Base-by-base conservation (phyloP, 805 yeast genomes). In the Metschnikowia continentalis region DNA sequence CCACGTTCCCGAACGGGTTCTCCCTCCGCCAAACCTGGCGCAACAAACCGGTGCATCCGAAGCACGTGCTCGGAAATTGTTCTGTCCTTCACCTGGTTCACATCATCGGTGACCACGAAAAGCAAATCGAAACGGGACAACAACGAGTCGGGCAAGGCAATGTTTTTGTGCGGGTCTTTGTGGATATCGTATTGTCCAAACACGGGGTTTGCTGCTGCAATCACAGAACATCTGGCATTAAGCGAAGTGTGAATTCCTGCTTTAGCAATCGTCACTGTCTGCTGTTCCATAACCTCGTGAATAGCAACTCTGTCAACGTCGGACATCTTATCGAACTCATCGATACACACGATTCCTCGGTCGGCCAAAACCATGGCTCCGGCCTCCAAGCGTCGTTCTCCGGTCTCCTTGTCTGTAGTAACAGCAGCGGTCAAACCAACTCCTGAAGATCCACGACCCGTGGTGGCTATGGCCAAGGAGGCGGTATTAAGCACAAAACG, bases 311-410 rank as follows among this genome's bases (percentile, higher is more conserved):
- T 81, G 73, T 94, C 99, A 26, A 84, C 82, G 68, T 94, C 99
- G 55, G 88, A 85, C 99, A 94, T 94, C 71, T 94, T 94, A 73
- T 92, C 99, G 65, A 94, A 94, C 76, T 94, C 99, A 77, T 94
- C 99, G 62, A 94, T 95, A 80, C 99, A 94, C 39, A 94, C 97
- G 51, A 94, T 80, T 56, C 99, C 99, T 57, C 97, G 77, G 70
- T 94, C 99, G 11, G 98, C 99, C 55, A 94, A 76, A 36, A 94
- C 99, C 97, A 94, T 92, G 3, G 99, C 99, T 78, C 99, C 99
- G 1, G 98, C 99, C 71, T 94, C 99, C 57, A 94, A 75, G 60
- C 96, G 80, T 62, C 97, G 79, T 71, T 94, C 99, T 53, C 98
- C 98, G 0, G 99, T 94, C 69, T 94, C 99, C 62, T 85, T 86